These are phyloP conservation scores for Prinsepia uniflora DNA, from an alignment of 306 rosid genomes.

Conservation along the genomic window DNA sequence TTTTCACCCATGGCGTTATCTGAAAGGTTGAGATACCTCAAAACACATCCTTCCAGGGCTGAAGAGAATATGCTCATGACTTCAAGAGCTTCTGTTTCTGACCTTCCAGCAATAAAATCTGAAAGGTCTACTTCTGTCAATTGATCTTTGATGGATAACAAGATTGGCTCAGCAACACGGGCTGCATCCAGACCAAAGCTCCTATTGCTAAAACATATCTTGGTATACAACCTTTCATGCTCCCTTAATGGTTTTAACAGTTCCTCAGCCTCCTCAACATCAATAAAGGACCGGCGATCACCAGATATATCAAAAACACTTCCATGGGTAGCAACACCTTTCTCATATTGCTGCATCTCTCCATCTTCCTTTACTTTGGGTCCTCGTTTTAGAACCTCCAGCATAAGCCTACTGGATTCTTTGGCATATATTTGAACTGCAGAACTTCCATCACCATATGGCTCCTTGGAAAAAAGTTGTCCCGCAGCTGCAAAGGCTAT, in stretches of 20 bases:
- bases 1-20: constrained; percentile 85
- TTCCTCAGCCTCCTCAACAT: constrained; percentile 63
- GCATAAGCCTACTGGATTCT: constrained; percentile 85
- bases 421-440: constrained; percentile 86
- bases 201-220: constrained; percentile 74
- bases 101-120: constrained; percentile 81
- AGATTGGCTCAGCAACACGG: constrained; percentile 57
- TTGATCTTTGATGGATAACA: constrained; percentile 60
- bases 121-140: constrained; percentile 71
- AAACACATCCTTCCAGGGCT: constrained; percentile 60
- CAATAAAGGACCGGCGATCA: constrained; percentile 63
- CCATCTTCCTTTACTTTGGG: constrained; percentile 55
- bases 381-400: constrained; percentile 80
- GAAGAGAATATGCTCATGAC: constrained; percentile 79
- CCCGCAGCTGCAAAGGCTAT: constrained; percentile 57
- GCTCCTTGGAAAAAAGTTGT: constrained; percentile 73
- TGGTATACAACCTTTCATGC: constrained; percentile 47
- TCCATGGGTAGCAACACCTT: constrained; percentile 28
- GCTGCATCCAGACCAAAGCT: constrained; percentile 89
- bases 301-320: constrained; percentile 80
- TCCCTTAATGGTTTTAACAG: constrained; percentile 52
- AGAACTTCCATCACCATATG: constrained; percentile 79
- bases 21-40: constrained; percentile 66
- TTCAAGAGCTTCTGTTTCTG: constrained; percentile 78
- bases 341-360: constrained; percentile 33